A percentile compares a stretch with the other conserved stretches of the same genome.
phyloP scores from a whole-genome alignment of 2,329 filamentous ascomycete genomes.

The Zymoseptoria brevis region DNA sequence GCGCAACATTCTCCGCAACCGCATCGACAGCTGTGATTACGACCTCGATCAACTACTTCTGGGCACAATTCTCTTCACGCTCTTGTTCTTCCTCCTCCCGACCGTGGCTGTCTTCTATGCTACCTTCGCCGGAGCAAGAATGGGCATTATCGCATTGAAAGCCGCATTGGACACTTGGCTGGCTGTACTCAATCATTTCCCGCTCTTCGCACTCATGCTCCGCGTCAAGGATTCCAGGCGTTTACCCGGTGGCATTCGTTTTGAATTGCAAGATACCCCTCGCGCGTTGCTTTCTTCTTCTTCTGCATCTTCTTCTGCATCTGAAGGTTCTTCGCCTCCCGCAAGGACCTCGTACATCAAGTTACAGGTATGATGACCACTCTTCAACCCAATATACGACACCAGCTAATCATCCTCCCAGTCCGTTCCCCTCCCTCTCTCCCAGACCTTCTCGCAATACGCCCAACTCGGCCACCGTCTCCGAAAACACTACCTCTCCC shows the following conservation, averaged over 20 bases:
- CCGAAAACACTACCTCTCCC: conserved; percentile 89
- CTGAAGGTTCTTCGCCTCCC: background rate
- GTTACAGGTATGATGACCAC: conserved; percentile 58
- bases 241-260: conserved; percentile 81
- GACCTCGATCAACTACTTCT: conserved; percentile 93
- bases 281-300: conserved; percentile 19
- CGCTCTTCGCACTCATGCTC: conserved; percentile 93
- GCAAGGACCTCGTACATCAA: conserved; percentile 73
- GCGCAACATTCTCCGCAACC: conserved; percentile 89
- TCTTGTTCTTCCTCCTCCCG: conserved; percentile 88
- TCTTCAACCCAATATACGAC: background rate
- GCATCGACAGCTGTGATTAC: conserved; percentile 98
- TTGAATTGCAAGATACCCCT: conserved; percentile 74
- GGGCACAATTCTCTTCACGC: conserved; percentile 90
- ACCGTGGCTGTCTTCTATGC: conserved; percentile 96
- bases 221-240: conserved; percentile 85
- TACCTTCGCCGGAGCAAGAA: conserved; percentile 87
- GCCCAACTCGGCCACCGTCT: conserved; percentile 89
- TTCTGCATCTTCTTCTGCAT: conserved; percentile 4
- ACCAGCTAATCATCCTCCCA: conserved; percentile 32
- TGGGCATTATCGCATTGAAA: conserved; percentile 91
- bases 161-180: conserved; percentile 84
- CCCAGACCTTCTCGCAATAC: conserved; percentile 96
- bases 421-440: conserved; percentile 81
- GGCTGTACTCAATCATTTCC: conserved; percentile 94